Evolutionary conservation across 2,329 filamentous ascomycete genomes (phyloP).

Genomic region (Penicillium occitanis): DNA sequence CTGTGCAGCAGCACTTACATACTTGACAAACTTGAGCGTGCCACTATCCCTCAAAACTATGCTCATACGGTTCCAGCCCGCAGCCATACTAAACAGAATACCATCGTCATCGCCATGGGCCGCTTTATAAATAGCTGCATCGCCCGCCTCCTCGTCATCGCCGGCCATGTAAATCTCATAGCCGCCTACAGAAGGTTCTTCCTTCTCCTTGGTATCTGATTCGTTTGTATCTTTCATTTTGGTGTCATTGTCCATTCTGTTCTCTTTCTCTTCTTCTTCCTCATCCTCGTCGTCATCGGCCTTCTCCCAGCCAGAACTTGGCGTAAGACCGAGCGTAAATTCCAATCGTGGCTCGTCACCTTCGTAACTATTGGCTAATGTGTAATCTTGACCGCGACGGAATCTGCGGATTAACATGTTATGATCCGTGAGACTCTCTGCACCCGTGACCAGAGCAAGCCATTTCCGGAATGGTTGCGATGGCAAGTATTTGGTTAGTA

Average conservation of each 20-base stretch:
- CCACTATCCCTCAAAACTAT: slow-evolving; percentile 86
- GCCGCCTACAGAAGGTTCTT: slow-evolving; percentile 47
- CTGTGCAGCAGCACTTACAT: slow-evolving; percentile 76
- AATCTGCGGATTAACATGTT: slow-evolving; percentile 85
- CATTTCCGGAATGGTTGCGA: slow-evolving; percentile 85
- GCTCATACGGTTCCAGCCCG: slow-evolving; percentile 85
- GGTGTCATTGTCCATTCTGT: slow-evolving; percentile 30
- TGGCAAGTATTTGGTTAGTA: slow-evolving; percentile 79
- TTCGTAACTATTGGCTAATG: slow-evolving; percentile 81
- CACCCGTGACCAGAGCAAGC: slow-evolving; percentile 78
- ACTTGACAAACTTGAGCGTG: slow-evolving; percentile 92
- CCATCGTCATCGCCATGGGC: slow-evolving; percentile 71
- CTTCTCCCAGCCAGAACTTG: slow-evolving; percentile 79
- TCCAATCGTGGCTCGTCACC: slow-evolving; percentile 73
- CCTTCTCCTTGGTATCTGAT: slow-evolving; percentile 28
- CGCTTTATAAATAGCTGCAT: slow-evolving; percentile 74
- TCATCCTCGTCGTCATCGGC: slow-evolving; percentile 56
- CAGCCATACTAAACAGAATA: slow-evolving; percentile 67
- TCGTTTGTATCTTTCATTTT: slow-evolving; percentile 30
- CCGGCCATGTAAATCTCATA: slow-evolving; percentile 86
- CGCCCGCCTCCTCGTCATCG: slow-evolving; percentile 60
- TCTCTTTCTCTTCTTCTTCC: slow-evolving; percentile 16
- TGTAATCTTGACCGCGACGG: slow-evolving; percentile 84
- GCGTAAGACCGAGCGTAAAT: slow-evolving; percentile 82
- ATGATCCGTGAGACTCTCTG: slow-evolving; percentile 64